phyloP scores from a whole-genome alignment of 108 stramenopile genomes.

The Fragilariopsis cylindrus region DNA sequence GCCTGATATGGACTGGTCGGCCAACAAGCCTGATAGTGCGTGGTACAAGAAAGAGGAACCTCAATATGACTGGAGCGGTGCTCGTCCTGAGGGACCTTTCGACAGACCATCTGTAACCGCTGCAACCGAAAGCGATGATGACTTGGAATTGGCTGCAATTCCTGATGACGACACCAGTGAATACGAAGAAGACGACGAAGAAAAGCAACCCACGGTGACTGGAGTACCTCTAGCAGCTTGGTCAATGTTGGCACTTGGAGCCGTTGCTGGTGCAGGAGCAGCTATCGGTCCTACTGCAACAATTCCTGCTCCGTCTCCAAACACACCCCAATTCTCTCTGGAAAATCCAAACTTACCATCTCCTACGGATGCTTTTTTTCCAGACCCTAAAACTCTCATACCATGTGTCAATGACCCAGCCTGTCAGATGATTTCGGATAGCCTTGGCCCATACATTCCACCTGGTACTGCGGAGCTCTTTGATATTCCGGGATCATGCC shows the following conservation, averaged over 20 bases:
- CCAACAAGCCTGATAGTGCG: conserved; percentile 21
- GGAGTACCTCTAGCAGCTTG: conserved; percentile 43
- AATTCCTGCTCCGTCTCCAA: not conserved
- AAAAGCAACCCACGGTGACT: conserved; percentile 26
- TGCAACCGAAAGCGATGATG: conserved; percentile 21
- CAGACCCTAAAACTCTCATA: conserved; percentile 14
- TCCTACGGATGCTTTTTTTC: conserved; percentile 30
- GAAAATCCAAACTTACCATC: conserved; percentile 16
- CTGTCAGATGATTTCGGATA: conserved; percentile 39
- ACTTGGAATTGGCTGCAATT: conserved; percentile 15
- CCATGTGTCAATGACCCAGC: conserved; percentile 39
- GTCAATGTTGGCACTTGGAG: conserved; percentile 33
- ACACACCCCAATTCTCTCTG: conserved; percentile 9
- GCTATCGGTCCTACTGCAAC: conserved; percentile 6
- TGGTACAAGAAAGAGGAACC: conserved; percentile 29
- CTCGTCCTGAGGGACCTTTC: conserved; percentile 33
- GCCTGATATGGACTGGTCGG: conserved; percentile 27
- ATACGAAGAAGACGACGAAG: conserved; percentile 31
- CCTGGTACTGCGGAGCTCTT: conserved; percentile 34
- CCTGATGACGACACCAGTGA: conserved; percentile 30
- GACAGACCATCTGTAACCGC: conserved; percentile 24
- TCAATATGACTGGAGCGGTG: conserved; percentile 39
- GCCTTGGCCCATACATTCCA: conserved; percentile 35
- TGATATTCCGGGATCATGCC: conserved; percentile 49
- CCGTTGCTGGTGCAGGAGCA: conserved; percentile 31